Conservation (phyloP, 345 rosid genomes). For the Dipteronia sinensis region DNA sequence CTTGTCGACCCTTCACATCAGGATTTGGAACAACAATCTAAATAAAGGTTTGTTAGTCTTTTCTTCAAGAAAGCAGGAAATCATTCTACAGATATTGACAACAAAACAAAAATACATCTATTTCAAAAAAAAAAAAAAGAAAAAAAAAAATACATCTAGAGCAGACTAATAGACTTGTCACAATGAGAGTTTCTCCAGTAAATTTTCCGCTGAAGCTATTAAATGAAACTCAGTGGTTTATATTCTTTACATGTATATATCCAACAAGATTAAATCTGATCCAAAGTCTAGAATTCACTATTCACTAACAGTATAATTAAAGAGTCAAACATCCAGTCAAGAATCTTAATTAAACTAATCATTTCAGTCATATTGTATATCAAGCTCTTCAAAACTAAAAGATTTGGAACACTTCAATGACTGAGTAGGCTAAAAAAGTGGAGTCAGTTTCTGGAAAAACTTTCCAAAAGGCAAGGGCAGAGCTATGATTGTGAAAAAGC, state of each 20-base stretch:
- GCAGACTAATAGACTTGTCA: slow-evolving; percentile 1
- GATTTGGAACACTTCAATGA: neutral
- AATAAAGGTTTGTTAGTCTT: slow-evolving; percentile 34
- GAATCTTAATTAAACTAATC: neutral
- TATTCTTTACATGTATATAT: neutral
- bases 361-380: neutral
- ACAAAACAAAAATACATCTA: too few species aligned
- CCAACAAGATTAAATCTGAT: neutral
- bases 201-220: neutral
- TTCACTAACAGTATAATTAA: neutral
- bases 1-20: slow-evolving; percentile 92
- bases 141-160: slow-evolving; percentile 5
- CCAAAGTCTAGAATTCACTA: slow-evolving; percentile 4
- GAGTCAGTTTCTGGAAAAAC: neutral
- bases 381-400: neutral
- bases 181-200: neutral
- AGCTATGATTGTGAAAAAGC: neutral
- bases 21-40: slow-evolving; percentile 97
- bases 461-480: neutral
- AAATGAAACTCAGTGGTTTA: neutral
- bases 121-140: neutral
- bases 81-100: neutral
- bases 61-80: slow-evolving; percentile 11
- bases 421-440: neutral
- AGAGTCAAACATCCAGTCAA: slow-evolving; percentile 1